Evolutionary conservation across 2,329 filamentous ascomycete species (phyloP).

Genomic region (Massarina eburnea): DNA sequence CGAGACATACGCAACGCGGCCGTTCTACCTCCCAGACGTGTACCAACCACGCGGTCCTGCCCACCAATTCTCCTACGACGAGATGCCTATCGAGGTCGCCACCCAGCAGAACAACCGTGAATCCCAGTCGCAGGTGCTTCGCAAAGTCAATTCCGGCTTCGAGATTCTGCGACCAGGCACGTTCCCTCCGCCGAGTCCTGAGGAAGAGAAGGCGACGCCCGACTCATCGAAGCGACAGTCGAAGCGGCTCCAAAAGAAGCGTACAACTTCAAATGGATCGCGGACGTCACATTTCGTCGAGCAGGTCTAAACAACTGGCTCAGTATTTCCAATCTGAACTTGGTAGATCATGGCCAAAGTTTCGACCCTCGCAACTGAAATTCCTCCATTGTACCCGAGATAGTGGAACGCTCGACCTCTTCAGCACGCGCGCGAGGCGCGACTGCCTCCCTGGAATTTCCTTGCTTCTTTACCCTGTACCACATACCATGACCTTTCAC

Average conservation of each 20-base stretch:
- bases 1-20: constrained; percentile 41
- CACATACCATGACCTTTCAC: constrained; percentile 7
- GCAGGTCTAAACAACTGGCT: constrained; percentile 32
- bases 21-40: constrained; percentile 34
- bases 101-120: constrained; percentile 29
- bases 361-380: constrained; percentile 17
- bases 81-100: constrained; percentile 31
- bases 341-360: no score
- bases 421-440: constrained; percentile 21
- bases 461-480: constrained; percentile 20
- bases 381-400: constrained; percentile 15
- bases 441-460: constrained; percentile 17
- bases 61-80: constrained; percentile 39
- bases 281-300: constrained; percentile 40
- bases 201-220: constrained; percentile 29
- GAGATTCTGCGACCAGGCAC: constrained; percentile 44
- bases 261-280: constrained; percentile 33
- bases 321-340: no score
- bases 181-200: constrained; percentile 33
- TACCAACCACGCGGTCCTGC: constrained; percentile 42
- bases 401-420: constrained; percentile 5
- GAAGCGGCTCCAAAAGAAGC: constrained; percentile 48
- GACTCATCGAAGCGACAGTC: constrained; percentile 37
- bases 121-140: constrained; percentile 31
- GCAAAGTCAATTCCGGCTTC: constrained; percentile 47